Evolutionary conservation across 2,329 filamentous ascomycete species (phyloP), one percentile per base, ranked within the genome.

Genomic region (Colletotrichum cuscutae): DNA sequence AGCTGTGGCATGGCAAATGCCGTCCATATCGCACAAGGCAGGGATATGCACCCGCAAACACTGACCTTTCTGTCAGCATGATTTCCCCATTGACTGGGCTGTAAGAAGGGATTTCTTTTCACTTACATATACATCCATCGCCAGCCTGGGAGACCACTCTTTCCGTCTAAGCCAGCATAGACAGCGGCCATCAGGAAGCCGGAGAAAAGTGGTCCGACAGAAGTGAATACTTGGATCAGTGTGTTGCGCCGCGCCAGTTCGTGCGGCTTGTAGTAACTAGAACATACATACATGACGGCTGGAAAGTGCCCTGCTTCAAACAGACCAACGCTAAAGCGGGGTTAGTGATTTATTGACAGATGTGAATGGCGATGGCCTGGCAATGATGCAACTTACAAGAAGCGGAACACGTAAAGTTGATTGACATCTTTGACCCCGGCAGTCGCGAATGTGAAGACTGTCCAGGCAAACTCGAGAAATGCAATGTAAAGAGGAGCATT

Each of bases 291-390:
- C 78, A 79, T 79, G 26, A 79, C 78, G 9, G 77, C 78, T 0
- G 78, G 78, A 9, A 79, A 79, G 61, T 79, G 78, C 5, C 78
- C 78, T 5, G 78, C 78, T 57, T 79, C 78, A n/a, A 79, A 79
- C 13, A 79, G 46, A 1, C 78, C 78, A 46, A 79, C 77, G 15
- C 77, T 78, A 26, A 1, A 11, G 11, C 2, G 28, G 19, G 5
- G 26, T 72, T 37, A 75, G 64, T 1, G n/a, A 22, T 8, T 49
- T 22, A 19, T 19, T 9, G 5, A 19, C 19, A 7, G 5, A n/a
- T 6, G 60, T 46, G 24, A 11, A 54, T 8, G 22, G 13, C 8
- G 15, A 42, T 6, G 2, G 9, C 15, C 13, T 19, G 15, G 6
- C 11, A 49, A 12, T 2, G 1, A 4, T 7, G 37, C 30, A 2